A percentile compares a stretch with the other conserved stretches of the same genome.
phyloP scores from a whole-genome alignment of 2,329 filamentous ascomycete species.

The Teratosphaeria nubilosa region DNA sequence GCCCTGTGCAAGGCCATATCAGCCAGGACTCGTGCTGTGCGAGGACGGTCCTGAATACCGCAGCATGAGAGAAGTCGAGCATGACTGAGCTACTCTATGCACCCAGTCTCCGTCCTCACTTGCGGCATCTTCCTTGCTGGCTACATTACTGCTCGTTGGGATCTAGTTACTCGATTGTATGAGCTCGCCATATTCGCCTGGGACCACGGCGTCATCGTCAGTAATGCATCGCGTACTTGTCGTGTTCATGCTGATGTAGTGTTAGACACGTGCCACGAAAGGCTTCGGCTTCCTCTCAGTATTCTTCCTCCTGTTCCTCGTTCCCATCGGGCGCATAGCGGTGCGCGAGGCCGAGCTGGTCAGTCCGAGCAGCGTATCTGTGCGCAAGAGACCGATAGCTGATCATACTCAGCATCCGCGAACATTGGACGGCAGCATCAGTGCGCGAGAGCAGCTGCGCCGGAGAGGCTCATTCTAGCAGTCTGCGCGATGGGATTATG shows the following conservation, averaged over 20 bases:
- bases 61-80: background rate
- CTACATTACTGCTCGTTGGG: slow-evolving; percentile 98
- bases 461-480: slow-evolving; percentile 82
- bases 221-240: background rate
- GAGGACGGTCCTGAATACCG: background rate
- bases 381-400: slow-evolving; percentile 8
- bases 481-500: slow-evolving; percentile 48
- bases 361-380: slow-evolving; percentile 29
- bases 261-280: slow-evolving; percentile 70
- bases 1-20: background rate
- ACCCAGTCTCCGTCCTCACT: slow-evolving; percentile 93
- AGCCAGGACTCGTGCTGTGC: background rate
- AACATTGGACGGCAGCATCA: slow-evolving; percentile 67
- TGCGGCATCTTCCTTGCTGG: slow-evolving; percentile 98
- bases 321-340: slow-evolving; percentile 77
- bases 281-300: slow-evolving; percentile 74
- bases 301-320: slow-evolving; percentile 72
- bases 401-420: slow-evolving; percentile 61
- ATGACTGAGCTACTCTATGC: slow-evolving; percentile 48
- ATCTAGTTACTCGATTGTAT: slow-evolving; percentile 92
- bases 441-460: slow-evolving; percentile 87
- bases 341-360: slow-evolving; percentile 71
- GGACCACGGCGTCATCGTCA: slow-evolving; percentile 94
- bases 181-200: slow-evolving; percentile 95
- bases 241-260: background rate